These are phyloP conservation scores for Mycena sp. DNA, from an alignment of 1,284 basidiomycete genomes.

Conservation along the genomic window DNA sequence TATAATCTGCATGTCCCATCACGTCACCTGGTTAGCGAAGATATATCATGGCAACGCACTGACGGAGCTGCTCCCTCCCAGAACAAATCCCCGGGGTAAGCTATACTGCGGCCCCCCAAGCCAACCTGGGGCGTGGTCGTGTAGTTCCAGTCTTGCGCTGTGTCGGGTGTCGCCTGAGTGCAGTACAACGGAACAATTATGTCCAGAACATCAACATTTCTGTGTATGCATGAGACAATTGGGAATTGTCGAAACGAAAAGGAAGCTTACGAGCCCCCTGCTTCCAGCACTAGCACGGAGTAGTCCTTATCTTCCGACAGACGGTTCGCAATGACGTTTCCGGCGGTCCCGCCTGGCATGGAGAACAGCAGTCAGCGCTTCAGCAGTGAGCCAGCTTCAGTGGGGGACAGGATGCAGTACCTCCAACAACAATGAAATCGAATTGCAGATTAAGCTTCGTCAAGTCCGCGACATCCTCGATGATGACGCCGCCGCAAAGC, in stretches of 20 bases:
- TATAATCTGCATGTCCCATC: constrained; percentile 29
- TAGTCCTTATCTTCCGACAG: constrained; percentile 38
- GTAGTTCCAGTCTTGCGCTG: constrained; percentile 31
- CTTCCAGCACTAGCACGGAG: constrained; percentile 45
- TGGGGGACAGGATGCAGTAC: constrained; percentile 33
- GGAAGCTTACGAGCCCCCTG: constrained; percentile 39
- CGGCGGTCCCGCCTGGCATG: constrained; percentile 46
- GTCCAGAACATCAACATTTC: constrained; percentile 38
- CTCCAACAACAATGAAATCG: constrained; percentile 45
- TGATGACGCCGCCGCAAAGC: background rate
- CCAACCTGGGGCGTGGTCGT: constrained; percentile 34
- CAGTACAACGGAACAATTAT: constrained; percentile 38
- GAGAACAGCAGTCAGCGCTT: too few species aligned
- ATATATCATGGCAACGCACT: constrained; percentile 30
- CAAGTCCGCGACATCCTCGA: constrained; percentile 11
- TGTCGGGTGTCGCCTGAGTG: constrained; percentile 29
- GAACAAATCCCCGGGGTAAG: constrained; percentile 33
- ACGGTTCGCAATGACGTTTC: constrained; percentile 43
- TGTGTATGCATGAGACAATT: constrained; percentile 6
- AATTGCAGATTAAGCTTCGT: background rate
- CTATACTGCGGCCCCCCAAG: constrained; percentile 25
- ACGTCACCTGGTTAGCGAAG: background rate
- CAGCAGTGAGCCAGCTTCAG: too few species aligned
- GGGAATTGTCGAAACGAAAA: background rate
- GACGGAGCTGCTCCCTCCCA: constrained; percentile 38